Percentiles rank a stretch among this genome's conserved stretches.
Evolutionary conservation across 352 stramenopile genomes (phyloP).

Genomic region (Pythium aristosporum): DNA sequence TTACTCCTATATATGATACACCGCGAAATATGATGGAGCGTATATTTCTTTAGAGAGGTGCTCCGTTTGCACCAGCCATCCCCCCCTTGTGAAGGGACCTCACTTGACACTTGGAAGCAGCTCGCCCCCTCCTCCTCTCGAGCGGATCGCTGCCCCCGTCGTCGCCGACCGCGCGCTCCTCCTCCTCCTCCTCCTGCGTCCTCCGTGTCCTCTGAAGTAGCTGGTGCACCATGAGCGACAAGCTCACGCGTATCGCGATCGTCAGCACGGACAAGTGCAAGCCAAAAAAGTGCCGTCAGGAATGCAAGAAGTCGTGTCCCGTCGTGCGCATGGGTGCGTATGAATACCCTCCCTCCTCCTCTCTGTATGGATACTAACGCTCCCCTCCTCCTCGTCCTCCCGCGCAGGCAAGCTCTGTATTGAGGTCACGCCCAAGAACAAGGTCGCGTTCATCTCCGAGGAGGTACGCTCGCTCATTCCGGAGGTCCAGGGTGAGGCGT

Average conservation of each 20-base stretch:
- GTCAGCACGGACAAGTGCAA: constrained; percentile 99
- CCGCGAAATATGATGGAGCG: background rate
- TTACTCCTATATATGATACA: background rate
- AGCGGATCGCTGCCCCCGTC: background rate
- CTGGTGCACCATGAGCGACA: constrained; percentile 69
- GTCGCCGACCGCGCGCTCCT: background rate
- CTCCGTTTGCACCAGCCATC: constrained; percentile 31
- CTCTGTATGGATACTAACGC: background rate
- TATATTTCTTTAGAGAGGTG: constrained; percentile 19
- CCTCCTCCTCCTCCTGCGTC: constrained; percentile 1
- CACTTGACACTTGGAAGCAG: background rate
- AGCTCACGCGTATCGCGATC: constrained; percentile 98
- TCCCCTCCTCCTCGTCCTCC: background rate
- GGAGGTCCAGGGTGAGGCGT: constrained; percentile 9
- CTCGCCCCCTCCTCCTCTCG: background rate
- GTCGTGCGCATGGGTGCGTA: constrained; percentile 95
- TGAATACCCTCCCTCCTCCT: background rate
- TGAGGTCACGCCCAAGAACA: constrained; percentile 95
- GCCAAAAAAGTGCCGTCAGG: constrained; percentile 98
- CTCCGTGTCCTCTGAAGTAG: background rate
- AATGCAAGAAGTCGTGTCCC: constrained; percentile 99
- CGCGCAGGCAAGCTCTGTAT: constrained; percentile 97
- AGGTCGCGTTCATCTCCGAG: constrained; percentile 99
- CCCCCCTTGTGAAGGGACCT: background rate
- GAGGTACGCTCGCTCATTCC: constrained; percentile 32